Conservation (phyloP, 768 basidiomycete genomes). For the Leccinum incarnatum region DNA sequence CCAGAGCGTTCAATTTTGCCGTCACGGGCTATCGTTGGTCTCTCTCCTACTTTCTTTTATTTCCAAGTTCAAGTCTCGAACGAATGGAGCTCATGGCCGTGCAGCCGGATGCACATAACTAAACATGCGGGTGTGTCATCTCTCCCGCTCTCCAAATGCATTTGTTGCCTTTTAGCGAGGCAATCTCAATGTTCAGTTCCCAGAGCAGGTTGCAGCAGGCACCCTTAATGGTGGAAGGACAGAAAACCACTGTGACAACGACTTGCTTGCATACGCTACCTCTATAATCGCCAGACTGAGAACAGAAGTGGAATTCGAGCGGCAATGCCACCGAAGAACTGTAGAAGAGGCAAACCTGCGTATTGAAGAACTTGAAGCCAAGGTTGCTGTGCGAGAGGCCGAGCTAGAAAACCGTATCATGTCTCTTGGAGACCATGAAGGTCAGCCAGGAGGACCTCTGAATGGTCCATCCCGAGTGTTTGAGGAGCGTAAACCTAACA, state of each 20-base stretch:
- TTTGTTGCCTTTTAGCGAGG: conserved; percentile 16
- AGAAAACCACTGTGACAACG: conserved; percentile 16
- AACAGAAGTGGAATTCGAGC: conserved; percentile 44
- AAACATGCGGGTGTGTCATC: conserved; percentile 42
- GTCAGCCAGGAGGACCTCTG: neutral
- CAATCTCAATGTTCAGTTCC: conserved; percentile 20
- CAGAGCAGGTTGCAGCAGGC: conserved; percentile 18
- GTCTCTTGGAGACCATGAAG: conserved; percentile 3
- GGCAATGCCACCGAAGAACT: conserved; percentile 40
- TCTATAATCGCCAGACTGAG: conserved; percentile 44
- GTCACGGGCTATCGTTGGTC: neutral
- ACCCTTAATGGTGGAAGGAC: neutral
- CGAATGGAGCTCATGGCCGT: conserved; percentile 46
- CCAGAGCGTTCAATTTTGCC: conserved; percentile 1
- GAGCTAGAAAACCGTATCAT: conserved; percentile 44
- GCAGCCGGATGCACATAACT: conserved; percentile 41
- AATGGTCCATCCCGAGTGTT: neutral
- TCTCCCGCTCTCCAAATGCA: conserved; percentile 1
- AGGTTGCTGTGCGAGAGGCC: conserved; percentile 54
- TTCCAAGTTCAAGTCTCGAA: conserved; percentile 43
- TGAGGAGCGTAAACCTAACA: neutral
- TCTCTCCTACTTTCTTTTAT: neutral
- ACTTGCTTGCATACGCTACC: conserved; percentile 41
- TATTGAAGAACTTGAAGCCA: conserved; percentile 47
- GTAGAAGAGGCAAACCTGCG: conserved; percentile 39